Evolutionary conservation across 1,284 basidiomycete species (phyloP).

Genomic region (Fistulinella cinereoalba): DNA sequence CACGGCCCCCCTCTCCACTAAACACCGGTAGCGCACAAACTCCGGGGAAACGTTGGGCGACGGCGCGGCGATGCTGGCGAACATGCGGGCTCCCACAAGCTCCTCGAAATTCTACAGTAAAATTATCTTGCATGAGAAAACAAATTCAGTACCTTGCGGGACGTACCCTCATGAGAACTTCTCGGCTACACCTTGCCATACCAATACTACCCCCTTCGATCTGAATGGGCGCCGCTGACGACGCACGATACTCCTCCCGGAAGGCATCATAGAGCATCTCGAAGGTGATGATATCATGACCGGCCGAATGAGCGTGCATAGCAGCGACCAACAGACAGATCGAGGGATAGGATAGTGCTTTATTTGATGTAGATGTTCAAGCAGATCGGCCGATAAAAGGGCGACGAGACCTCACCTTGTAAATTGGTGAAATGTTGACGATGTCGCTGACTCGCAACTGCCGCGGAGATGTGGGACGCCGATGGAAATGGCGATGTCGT

Average conservation of each 20-base stretch:
- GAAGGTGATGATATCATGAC: constrained; percentile 71
- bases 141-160: not conserved
- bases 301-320: constrained; percentile 58
- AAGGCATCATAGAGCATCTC: constrained; percentile 75
- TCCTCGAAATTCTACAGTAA: constrained; percentile 63
- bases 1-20: constrained; percentile 54
- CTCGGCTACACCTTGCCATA: constrained; percentile 63
- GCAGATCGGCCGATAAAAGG: not conserved
- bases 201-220: constrained; percentile 70
- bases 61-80: constrained; percentile 46
- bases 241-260: constrained; percentile 62
- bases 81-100: constrained; percentile 51
- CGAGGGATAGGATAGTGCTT: constrained; percentile 67
- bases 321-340: constrained; percentile 74
- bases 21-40: constrained; percentile 66
- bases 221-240: constrained; percentile 69
- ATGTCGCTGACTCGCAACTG: constrained; percentile 50
- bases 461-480: constrained; percentile 37
- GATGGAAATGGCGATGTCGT: constrained; percentile 53
- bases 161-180: constrained; percentile 61
- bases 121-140: constrained; percentile 9
- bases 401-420: constrained; percentile 41
- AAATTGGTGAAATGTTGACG: constrained; percentile 50
- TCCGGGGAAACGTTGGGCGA: constrained; percentile 51
- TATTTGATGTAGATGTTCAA: constrained; percentile 6